Percentiles rank a stretch among this genome's conserved stretches.
Conservation (phyloP, 805 yeast species). For the Suhomyces faveliae region DNA sequence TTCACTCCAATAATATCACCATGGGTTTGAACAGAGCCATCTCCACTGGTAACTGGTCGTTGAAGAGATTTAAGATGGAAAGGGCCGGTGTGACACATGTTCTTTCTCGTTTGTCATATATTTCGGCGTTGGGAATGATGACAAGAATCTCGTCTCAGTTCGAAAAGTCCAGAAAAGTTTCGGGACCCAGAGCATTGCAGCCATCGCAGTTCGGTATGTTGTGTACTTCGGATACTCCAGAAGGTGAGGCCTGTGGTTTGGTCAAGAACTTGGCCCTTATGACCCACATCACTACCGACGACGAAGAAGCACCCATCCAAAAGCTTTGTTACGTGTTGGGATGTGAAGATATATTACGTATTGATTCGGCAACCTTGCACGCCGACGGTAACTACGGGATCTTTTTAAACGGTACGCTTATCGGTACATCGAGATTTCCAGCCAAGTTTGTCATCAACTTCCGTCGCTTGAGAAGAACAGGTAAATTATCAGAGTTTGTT, state of each 20-base stretch:
- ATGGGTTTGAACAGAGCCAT: conserved; percentile 94
- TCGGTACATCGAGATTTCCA: conserved; percentile 88
- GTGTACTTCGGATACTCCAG: conserved; percentile 98
- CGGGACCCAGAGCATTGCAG: conserved; percentile 98
- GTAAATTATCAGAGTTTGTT: conserved; percentile 84
- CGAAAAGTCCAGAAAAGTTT: conserved; percentile 95
- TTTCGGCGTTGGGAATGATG: conserved; percentile 98
- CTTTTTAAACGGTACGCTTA: conserved; percentile 88
- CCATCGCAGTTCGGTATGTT: conserved; percentile 99
- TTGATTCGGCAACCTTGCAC: conserved; percentile 83
- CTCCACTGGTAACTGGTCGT: conserved; percentile 98
- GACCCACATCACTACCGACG: conserved; percentile 99
- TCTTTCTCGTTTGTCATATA: conserved; percentile 83
- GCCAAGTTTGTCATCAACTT: conserved; percentile 76
- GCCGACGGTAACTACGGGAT: conserved; percentile 78
- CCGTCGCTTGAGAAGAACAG: conserved; percentile 77
- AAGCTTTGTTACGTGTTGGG: conserved; percentile 79
- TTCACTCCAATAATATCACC: conserved; percentile 90
- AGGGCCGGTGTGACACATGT: conserved; percentile 99
- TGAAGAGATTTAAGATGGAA: conserved; percentile 98
- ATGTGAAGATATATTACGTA: conserved; percentile 77
- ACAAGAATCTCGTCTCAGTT: conserved; percentile 98
- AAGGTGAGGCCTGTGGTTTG: conserved; percentile 99
- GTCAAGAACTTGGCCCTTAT: conserved; percentile 94
- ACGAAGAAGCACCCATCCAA: conserved; percentile 86